Percentiles rank a stretch among this genome's conserved stretches.
phyloP scores from a whole-genome alignment of 176 grass and related monocot genomes.

The Pharus latifolius region DNA sequence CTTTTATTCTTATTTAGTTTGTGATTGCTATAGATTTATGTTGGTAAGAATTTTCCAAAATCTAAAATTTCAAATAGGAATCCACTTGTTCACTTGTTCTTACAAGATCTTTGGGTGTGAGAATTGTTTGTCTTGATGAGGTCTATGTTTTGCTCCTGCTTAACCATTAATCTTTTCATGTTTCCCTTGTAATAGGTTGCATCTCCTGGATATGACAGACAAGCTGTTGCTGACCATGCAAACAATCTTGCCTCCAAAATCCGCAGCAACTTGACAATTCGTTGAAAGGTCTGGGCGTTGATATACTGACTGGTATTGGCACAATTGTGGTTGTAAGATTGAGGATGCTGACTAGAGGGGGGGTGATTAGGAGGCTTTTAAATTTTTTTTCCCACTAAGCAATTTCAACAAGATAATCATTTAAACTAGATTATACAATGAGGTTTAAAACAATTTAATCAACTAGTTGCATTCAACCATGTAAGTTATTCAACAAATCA shows the following conservation, averaged over 20 bases:
- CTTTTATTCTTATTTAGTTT: background rate
- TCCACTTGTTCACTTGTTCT: background rate
- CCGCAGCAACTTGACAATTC: constrained; percentile 91
- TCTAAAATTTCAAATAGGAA: background rate
- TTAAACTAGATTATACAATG: too few relatives aligned
- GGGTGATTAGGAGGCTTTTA: too few relatives aligned
- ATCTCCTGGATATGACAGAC: constrained; percentile 75
- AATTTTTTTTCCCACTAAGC: too few relatives aligned
- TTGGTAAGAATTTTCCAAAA: background rate
- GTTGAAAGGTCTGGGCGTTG: constrained; percentile 76
- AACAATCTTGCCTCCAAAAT: constrained; percentile 93
- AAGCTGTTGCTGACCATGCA: constrained; percentile 87
- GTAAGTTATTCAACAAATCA: too few relatives aligned
- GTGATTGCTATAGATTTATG: background rate
- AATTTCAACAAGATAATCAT: too few relatives aligned
- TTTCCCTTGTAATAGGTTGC: constrained; percentile 48
- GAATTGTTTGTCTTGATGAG: background rate
- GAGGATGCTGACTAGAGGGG: too few relatives aligned
- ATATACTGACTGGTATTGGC: constrained; percentile 78
- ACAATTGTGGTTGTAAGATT: constrained; percentile 73
- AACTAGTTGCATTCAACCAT: too few relatives aligned
- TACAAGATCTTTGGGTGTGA: background rate
- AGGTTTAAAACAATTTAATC: too few relatives aligned
- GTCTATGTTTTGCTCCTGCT: background rate
- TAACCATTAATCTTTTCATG: background rate